These are phyloP conservation scores for Cercophora sp. DNA, from an alignment of 495 filamentous ascomycete genomes.

Conservation along the genomic window DNA sequence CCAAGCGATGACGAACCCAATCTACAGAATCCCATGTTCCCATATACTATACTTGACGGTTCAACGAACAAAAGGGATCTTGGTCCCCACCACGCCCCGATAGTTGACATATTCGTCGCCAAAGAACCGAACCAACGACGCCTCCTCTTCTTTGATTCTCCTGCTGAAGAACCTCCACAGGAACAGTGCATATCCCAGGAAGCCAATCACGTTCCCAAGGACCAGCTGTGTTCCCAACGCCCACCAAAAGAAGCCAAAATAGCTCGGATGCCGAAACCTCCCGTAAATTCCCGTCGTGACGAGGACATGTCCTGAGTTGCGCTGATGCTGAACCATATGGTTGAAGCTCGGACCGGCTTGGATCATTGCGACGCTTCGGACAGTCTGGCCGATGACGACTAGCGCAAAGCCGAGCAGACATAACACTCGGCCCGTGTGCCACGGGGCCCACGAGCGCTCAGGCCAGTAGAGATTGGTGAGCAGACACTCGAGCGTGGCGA, in stretches of 20 bases:
- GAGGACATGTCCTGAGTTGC: constrained; percentile 64
- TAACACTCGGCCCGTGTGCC: constrained; percentile 29
- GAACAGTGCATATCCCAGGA: constrained; percentile 66
- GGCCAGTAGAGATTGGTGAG: constrained; percentile 57
- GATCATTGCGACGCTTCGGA: constrained; percentile 75
- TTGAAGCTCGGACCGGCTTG: constrained; percentile 91
- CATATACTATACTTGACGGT: not conserved
- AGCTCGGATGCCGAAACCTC: constrained; percentile 75
- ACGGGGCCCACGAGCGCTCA: constrained; percentile 37
- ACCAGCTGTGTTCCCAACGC: constrained; percentile 89
- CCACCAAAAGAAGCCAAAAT: constrained; percentile 99
- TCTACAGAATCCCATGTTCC: not conserved
- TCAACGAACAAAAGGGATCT: constrained; percentile 65
- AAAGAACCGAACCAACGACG: constrained; percentile 74
- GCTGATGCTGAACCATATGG: constrained; percentile 70
- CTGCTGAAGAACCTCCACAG: constrained; percentile 79
- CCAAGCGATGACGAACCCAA: too few species aligned
- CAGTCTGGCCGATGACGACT: constrained; percentile 66
- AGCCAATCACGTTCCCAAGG: constrained; percentile 77
- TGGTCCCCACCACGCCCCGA: constrained; percentile 56
- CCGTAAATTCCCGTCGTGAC: constrained; percentile 69
- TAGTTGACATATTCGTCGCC: constrained; percentile 77
- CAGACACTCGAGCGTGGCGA: constrained; percentile 68
- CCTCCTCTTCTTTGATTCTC: constrained; percentile 77
- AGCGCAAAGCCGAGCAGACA: constrained; percentile 56